Conservation (phyloP, 192 early-diverging fungal species). For the Coemansia sp. region DNA sequence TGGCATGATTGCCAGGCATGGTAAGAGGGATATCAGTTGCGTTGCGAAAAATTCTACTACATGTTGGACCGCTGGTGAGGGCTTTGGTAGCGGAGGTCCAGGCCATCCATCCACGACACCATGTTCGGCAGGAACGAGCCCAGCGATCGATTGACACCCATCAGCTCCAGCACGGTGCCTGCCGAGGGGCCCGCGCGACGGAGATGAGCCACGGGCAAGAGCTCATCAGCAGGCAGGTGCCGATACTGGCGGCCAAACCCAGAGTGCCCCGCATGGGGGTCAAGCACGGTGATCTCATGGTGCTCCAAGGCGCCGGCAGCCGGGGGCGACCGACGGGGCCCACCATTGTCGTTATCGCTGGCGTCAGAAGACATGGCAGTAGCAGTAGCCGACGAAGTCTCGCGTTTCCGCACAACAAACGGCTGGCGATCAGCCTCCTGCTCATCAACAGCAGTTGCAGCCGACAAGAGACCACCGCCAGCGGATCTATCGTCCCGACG, state of each 20-base stretch:
- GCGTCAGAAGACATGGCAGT: not conserved
- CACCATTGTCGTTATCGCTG: not conserved
- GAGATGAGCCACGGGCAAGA: not conserved
- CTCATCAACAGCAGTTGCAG: not conserved
- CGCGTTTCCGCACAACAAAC: constrained; percentile 29
- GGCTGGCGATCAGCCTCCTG: not conserved
- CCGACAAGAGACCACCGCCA: not conserved
- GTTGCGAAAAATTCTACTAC: not conserved
- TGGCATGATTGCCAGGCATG: not conserved
- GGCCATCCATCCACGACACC: constrained; percentile 51
- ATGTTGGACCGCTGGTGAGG: not conserved
- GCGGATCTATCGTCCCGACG: not conserved
- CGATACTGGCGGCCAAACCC: not conserved
- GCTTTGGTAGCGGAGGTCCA: constrained; percentile 30
- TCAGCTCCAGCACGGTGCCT: constrained; percentile 2
- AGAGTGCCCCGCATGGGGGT: not conserved
- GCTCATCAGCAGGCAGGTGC: not conserved
- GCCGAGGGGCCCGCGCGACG: not conserved
- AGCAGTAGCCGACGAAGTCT: constrained; percentile 25
- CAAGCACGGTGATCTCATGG: constrained; percentile 18
- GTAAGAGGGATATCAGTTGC: not conserved
- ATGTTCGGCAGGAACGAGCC: constrained; percentile 17
- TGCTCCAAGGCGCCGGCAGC: constrained; percentile 2
- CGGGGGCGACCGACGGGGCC: not conserved
- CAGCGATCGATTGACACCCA: constrained; percentile 41